phyloP scores from a whole-genome alignment of 2,329 filamentous ascomycete genomes.

The Aspergillus transmontanensis region DNA sequence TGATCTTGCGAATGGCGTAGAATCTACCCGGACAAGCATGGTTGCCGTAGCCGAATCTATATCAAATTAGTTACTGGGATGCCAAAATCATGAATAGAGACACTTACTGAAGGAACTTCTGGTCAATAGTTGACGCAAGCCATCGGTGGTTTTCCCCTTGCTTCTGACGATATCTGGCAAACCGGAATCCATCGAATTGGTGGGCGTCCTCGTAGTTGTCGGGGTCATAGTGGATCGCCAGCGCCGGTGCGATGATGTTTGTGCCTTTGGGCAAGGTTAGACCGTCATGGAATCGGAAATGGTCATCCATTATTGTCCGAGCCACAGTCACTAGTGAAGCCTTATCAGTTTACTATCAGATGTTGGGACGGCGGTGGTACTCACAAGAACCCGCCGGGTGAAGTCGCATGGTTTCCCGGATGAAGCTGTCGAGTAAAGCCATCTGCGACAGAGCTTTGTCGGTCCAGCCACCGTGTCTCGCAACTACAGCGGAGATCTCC shows the following conservation, averaged over 20 bases:
- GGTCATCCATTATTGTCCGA: neutral
- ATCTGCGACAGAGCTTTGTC: neutral
- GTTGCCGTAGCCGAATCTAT: slow-evolving; percentile 1
- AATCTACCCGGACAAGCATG: slow-evolving; percentile 4
- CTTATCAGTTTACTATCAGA: neutral
- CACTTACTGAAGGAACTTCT: neutral
- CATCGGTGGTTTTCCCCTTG: neutral
- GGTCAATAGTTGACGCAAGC: neutral
- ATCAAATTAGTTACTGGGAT: neutral
- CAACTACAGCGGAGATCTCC: neutral
- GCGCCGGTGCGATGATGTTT: neutral
- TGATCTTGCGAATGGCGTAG: slow-evolving; percentile 3
- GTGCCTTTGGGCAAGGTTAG: neutral
- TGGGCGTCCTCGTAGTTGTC: neutral
- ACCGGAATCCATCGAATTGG: neutral
- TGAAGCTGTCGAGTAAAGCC: neutral
- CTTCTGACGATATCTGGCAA: neutral
- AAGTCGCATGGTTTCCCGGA: neutral
- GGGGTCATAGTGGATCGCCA: neutral
- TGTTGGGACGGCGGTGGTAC: neutral
- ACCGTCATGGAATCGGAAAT: neutral
- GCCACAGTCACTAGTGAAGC: neutral
- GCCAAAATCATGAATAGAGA: neutral
- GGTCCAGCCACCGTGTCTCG: neutral
- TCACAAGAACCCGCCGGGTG: neutral